Evolutionary conservation across 805 yeast genomes (phyloP), one percentile per base, ranked within the genome.

Genomic region (Candida insectalens): DNA sequence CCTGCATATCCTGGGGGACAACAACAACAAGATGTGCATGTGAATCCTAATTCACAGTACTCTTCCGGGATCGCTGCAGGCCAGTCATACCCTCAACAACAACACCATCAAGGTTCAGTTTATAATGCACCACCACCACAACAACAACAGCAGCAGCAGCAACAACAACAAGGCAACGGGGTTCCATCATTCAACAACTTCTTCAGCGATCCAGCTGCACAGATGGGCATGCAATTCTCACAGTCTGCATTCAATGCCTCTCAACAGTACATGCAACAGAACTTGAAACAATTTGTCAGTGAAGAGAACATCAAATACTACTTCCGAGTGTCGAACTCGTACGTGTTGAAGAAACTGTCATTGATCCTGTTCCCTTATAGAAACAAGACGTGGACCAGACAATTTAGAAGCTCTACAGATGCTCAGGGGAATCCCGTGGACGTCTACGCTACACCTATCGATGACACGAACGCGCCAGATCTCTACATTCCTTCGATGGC

Each of bases 401-500:
- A 64, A 32, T 51, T 47, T 29, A 52, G 63, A 29, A 44, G 51
- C 15, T 43, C 60, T 4, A 63, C 62, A 13, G 59, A 59, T 27
- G 58, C 60, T 15, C 39, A 44, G 30, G 41, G 39, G 17, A 27
- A 51, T 6, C 20, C 43, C 13, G 45, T 35, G 38, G 69, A 63
- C 27, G 39, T 45, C 15, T 84, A 67, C 55, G 78, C 84, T 2
- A 75, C 83, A 8, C 96, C 99, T 12, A 59, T 71, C 30, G 83
- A 82, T 40, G 98, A 92, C 53, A 67, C 80, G 37, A 92, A 94
- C 50, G 94, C 97, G 0, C 98, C 98, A 3, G 99, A 92, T 55
- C 69, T 92, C 63, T 92, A 92, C 57, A 83, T 92, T 35, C 99
- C 99, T 5, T 59, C 83, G 40, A 92, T 94, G 96, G 83, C 96